Base-by-base conservation (phyloP, 2,329 filamentous ascomycete genomes). In the Sporothrix inflata region DNA sequence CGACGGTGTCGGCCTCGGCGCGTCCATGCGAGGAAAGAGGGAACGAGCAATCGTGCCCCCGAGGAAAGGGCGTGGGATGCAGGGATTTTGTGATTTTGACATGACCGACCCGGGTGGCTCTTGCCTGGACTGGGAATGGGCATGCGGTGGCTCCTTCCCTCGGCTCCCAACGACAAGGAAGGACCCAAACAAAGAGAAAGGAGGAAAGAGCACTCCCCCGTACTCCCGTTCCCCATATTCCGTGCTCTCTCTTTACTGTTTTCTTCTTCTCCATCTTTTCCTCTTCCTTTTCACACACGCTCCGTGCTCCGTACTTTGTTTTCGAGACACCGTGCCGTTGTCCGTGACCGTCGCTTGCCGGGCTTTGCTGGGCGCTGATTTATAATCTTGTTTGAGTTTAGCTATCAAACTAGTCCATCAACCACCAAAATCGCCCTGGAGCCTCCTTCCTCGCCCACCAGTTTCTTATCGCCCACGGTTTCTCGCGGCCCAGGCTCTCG, bases 341-440 rank as follows among this genome's bases (percentile, higher is more conserved):
- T 67, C 27, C 27, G 45, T 67, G 24, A 38, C 19, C 27, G 30
- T 40, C 27, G 65, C 27, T 49, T 67, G 42, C 63, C 65, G 27
- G 45, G 42, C 42, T 53, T 67, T 67, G 16, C 45, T 47, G 6
- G 63, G 42, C 27, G 45, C 45, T 67, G 65, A 67, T 67, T 67
- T 67, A 51, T 67, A 67, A 67, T 66, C 65, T 67, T 67, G 27
- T 51, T 67, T 51, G 45, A 30, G 45, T 21, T 34, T 67, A 67
- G 45, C 61, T 27, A n/a, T 27, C 61, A 45, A n/a, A 19, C 42
- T 66, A 66, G 61, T 30, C 60, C 38, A 27, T 45, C 57, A n/a
- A 24, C 38, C 38, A 16, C 38, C 38, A 9, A 63, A 63, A 14
- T 45, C 40, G 38, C 34, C 60, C 16, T 40, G 34, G 19, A 34